A percentile compares a stretch with the other conserved stretches of the same genome.
Conservation (phyloP, 176 grass and related monocot genomes). For the Eleusine coracana region DNA sequence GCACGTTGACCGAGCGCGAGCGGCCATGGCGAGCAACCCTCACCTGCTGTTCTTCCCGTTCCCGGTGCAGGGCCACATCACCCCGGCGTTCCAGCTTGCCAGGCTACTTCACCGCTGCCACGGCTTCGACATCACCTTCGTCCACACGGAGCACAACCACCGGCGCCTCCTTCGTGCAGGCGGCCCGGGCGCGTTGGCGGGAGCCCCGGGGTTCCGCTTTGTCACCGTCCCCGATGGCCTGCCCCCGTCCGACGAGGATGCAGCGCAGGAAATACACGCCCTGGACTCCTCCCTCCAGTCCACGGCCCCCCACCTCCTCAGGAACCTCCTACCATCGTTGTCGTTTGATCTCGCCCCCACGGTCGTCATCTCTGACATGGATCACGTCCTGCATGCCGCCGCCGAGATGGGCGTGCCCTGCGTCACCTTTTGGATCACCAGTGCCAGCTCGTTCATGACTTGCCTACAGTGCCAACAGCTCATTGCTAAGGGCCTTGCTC, state of each 20-base stretch:
- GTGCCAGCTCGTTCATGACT: conserved; percentile 34
- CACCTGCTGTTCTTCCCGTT: conserved; percentile 31
- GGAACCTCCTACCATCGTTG: background rate
- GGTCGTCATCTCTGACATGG: conserved; percentile 29
- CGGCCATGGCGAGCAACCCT: background rate
- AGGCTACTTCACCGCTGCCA: background rate
- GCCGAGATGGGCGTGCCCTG: conserved; percentile 31
- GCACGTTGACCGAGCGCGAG: no score
- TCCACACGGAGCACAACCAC: conserved; percentile 28
- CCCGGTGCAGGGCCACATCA: conserved; percentile 23
- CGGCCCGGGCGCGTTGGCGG: background rate
- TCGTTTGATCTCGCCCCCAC: background rate
- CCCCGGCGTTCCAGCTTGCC: conserved; percentile 17
- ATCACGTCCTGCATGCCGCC: conserved; percentile 12
- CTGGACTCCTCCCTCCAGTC: background rate
- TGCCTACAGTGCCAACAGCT: conserved; percentile 20
- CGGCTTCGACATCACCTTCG: conserved; percentile 29
- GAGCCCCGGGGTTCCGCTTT: background rate
- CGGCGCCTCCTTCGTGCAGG: conserved; percentile 21
- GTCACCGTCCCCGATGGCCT: conserved; percentile 15
- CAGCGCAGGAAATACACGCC: background rate
- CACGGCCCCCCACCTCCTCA: background rate
- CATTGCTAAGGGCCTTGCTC: conserved; percentile 6
- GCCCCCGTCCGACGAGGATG: background rate
- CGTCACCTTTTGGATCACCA: conserved; percentile 31